Evolutionary conservation across 176 grass and related monocot genomes (phyloP), one percentile per base, ranked within the genome.

Genomic region (Thinopyrum elongatum): DNA sequence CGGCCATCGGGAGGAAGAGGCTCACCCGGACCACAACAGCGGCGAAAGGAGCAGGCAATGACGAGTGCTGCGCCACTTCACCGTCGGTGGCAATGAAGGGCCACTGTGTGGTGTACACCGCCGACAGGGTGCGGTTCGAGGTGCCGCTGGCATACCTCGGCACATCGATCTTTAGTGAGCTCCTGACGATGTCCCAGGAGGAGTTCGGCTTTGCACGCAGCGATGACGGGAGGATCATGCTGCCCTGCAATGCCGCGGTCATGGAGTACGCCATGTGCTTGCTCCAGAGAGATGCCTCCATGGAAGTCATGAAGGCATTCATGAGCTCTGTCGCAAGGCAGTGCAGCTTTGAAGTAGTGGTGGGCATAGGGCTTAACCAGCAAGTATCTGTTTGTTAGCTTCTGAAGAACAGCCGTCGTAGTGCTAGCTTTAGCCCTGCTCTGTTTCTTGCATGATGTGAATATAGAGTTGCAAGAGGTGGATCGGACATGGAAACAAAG

Each of bases 251-350:
- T 2, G 86, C 80, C 0, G 29, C 25, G 0, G 69, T 90, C 4
- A 65, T 95, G 88, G 86, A 95, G 29, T 92, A 92, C 35, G 76
- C 63, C 0, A 60, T 95, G 66, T 80, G 78, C 25, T 87, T 92
- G 71, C 19, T 92, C 46, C 59, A 28, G 33, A 86, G 90, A 76
- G 63, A 76, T 14, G 73, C 89, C 0, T 92, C 90, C 3, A 55
- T 80, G 33, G 88, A 88, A 1, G 66, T 88, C 15, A 51, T 78
- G 49, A 81, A 4, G 29, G 85, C 85, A 7, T 73, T 94, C 61
- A 22, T 91, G 30, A 57, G 89, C 84, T 91, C 84, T 27, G 33
- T 91, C 14, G 71, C 67, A 16, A 55, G 28, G 15, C 65, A 65
- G 17, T 88, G 77, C 66, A 36, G 80, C 38, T 29, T 80, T 72